Evolutionary conservation across 2,329 filamentous ascomycete species (phyloP).

Genomic region (Cladophialophora exuberans): DNA sequence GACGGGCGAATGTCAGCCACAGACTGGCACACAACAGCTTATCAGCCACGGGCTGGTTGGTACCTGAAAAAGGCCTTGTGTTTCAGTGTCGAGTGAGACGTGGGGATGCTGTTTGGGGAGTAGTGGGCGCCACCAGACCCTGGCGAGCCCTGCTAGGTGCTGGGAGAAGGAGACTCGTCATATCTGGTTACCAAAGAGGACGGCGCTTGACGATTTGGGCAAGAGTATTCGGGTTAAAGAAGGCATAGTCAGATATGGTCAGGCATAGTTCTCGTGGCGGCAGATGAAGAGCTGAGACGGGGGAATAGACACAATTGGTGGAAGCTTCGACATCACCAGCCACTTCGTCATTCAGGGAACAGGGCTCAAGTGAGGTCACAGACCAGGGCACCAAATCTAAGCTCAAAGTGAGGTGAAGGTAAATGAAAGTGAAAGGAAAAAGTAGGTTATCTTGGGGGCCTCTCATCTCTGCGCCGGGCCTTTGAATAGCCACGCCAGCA

Average conservation of each 20-base stretch:
- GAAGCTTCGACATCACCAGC: too few relatives aligned
- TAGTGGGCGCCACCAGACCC: slow-evolving; percentile 7
- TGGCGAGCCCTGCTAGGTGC: too few relatives aligned
- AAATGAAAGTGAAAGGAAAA: background rate
- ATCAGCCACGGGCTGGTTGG: slow-evolving; percentile 5
- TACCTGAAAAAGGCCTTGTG: slow-evolving; percentile 10
- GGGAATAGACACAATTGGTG: too few relatives aligned
- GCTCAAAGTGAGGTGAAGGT: too few relatives aligned
- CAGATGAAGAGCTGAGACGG: too few relatives aligned
- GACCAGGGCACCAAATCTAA: too few relatives aligned
- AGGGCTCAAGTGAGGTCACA: too few relatives aligned
- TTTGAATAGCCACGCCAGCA: background rate
- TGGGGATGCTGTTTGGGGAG: slow-evolving; percentile 1
- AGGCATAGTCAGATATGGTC: background rate
- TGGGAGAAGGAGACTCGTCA: background rate
- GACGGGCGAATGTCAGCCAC: slow-evolving; percentile 7
- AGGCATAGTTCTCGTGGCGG: too few relatives aligned
- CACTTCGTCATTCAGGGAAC: too few relatives aligned
- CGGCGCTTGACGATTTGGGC: slow-evolving; percentile 8
- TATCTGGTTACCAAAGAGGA: slow-evolving; percentile 3
- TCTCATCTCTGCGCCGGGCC: background rate
- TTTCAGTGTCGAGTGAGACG: slow-evolving; percentile 8
- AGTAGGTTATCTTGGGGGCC: too few relatives aligned
- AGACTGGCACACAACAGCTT: background rate
- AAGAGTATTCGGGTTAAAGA: slow-evolving; percentile 2